Conservation (phyloP, 805 yeast genomes). For the Ogataea angusta region DNA sequence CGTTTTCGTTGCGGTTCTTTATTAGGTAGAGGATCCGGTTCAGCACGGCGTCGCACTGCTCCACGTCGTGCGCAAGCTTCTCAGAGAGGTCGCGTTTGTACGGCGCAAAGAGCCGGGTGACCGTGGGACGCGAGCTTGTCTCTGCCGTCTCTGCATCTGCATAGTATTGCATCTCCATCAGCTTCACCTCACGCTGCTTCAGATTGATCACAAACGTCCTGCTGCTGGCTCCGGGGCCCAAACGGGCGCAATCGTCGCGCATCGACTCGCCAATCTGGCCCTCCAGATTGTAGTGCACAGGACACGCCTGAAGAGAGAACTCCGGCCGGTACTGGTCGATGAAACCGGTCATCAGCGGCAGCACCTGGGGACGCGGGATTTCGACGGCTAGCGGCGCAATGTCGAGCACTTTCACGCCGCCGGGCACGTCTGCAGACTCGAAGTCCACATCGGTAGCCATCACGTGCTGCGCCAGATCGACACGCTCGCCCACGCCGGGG, state of each 20-base stretch:
- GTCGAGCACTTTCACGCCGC: conserved; percentile 1
- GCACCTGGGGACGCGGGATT: conserved; percentile 1
- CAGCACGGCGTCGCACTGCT: conserved; percentile 15
- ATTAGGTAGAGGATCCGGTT: conserved; percentile 13
- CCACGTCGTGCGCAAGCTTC: conserved; percentile 7
- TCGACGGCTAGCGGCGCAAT: neutral
- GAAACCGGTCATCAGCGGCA: conserved; percentile 36
- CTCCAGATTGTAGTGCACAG: conserved; percentile 43
- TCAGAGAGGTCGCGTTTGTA: neutral
- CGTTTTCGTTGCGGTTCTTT: conserved; percentile 8
- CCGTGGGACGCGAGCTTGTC: conserved; percentile 8
- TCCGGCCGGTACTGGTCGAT: conserved; percentile 52
- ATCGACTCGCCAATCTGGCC: conserved; percentile 41
- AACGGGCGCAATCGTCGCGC: conserved; percentile 41
- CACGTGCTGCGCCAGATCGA: neutral
- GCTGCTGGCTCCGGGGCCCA: conserved; percentile 18
- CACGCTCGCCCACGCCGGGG: neutral
- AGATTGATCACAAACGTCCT: conserved; percentile 25
- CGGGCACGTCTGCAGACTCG: too few relatives aligned
- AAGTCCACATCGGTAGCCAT: neutral
- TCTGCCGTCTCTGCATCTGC: neutral
- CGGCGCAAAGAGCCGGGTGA: conserved; percentile 17
- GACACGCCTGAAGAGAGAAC: conserved; percentile 49
- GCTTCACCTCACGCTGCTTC: conserved; percentile 27
- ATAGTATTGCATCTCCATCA: conserved; percentile 14